Evolutionary conservation across 805 yeast genomes (phyloP), one percentile per base, ranked within the genome.

Genomic region (Blastobotrys robertii): DNA sequence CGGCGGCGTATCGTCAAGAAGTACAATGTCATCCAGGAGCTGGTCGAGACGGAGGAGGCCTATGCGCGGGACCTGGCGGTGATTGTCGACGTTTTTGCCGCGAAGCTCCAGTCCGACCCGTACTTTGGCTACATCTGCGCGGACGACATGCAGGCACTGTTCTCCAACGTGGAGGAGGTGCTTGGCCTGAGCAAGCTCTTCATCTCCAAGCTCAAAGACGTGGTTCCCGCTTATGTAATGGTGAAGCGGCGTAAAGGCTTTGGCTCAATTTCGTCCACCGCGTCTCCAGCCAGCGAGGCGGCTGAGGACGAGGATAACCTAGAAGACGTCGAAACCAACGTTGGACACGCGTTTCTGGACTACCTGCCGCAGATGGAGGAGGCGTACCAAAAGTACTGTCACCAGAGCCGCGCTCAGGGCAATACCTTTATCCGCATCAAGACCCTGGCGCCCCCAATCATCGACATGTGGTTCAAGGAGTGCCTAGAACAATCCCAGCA

Each of bases 31-130:
- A 53, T 64, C 29, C 53, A 62, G 8, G 71, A 67, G 45, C 54
- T 67, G 6, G 58, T 65, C 38, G 51, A 52, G 13, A 62, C 70
- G 9, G 72, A 67, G 44, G 45, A 54, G 11, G 50, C 50, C n/a
- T 67, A 62, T 44, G 55, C 63, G 8, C 53, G 53, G 11, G 71
- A 67, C 43, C 48, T 67, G 53, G 57, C 49, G 1, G 64, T 65
- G 2, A 53, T 62, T 5, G 58, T 58, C n/a, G 54, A 60, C 12
- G 49, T 63, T 3, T 59, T 59, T 41, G 48, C 47, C 49, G 52
- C 54, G 42, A 52, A 50, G 15, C 49, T 64, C 25, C 47, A 53
- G 2, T 41, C 43, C 13, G 52, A 49, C 12, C 44, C 39, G 16
- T 51, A 41, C 38, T 38, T 40, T 12, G 49, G 55, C 7, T 58